A percentile compares a stretch with the other conserved stretches of the same genome.
These are phyloP conservation scores for Claviceps fusiformis DNA, from an alignment of 2,329 filamentous ascomycete genomes.

Conservation along the genomic window DNA sequence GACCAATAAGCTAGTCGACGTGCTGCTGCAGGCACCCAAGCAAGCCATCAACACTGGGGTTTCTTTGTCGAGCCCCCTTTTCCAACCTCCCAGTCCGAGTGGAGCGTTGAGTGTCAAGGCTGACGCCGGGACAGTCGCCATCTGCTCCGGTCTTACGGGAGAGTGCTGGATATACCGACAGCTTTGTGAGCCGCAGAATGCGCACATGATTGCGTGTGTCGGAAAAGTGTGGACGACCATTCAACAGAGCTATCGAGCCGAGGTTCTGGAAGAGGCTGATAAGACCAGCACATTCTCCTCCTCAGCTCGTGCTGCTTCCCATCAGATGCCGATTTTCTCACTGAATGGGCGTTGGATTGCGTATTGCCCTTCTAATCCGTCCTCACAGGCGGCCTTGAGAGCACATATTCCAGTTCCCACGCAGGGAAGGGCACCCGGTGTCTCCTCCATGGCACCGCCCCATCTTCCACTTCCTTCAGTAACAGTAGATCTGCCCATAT, in stretches of 20 bases:
- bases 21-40: slow-evolving; percentile 58
- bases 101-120: slow-evolving; percentile 64
- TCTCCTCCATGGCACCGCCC: slow-evolving; percentile 51
- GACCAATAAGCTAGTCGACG: slow-evolving; percentile 56
- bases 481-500: slow-evolving; percentile 57
- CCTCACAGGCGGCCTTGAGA: slow-evolving; percentile 55
- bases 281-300: slow-evolving; percentile 20
- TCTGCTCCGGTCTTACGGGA: slow-evolving; percentile 72
- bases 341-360: slow-evolving; percentile 64
- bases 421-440: slow-evolving; percentile 40
- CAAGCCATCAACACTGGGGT: slow-evolving; percentile 39
- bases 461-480: slow-evolving; percentile 54
- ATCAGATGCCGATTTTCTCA: slow-evolving; percentile 49
- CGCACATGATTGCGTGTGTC: slow-evolving; percentile 47
- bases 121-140: slow-evolving; percentile 54
- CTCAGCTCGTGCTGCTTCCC: slow-evolving; percentile 13
- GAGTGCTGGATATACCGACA: slow-evolving; percentile 71
- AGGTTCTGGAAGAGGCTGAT: slow-evolving; percentile 33
- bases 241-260: slow-evolving; percentile 43
- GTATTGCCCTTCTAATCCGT: slow-evolving; percentile 59
- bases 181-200: slow-evolving; percentile 27
- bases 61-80: slow-evolving; percentile 48
- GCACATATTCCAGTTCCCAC: slow-evolving; percentile 47
- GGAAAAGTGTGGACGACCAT: slow-evolving; percentile 89
- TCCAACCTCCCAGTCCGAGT: slow-evolving; percentile 53